Conservation (phyloP, 148 eudicot species). For the Oxyria digyna region DNA sequence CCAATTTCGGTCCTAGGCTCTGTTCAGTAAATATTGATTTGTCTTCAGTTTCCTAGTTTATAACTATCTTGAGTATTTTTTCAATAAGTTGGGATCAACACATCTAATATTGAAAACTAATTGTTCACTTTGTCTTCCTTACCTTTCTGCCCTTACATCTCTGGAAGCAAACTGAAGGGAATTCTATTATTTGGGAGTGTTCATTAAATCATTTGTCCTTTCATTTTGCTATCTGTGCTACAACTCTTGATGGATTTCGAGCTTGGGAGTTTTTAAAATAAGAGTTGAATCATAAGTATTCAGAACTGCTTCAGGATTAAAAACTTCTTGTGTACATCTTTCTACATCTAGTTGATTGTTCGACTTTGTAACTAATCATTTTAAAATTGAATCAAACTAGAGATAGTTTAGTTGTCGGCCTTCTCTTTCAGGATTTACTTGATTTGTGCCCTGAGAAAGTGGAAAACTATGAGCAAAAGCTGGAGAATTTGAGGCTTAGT, state of each 20-base stretch:
- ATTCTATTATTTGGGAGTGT: not conserved
- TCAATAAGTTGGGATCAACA: too few relatives aligned
- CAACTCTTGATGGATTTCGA: not conserved
- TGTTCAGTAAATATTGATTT: too few relatives aligned
- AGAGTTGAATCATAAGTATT: not conserved
- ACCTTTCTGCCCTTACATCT: too few relatives aligned
- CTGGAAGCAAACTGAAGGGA: not conserved
- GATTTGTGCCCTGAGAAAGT: slow-evolving; percentile 87
- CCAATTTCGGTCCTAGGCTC: not conserved
- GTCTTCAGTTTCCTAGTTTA: too few relatives aligned
- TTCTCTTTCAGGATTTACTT: slow-evolving; percentile 51
- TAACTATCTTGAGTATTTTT: too few relatives aligned
- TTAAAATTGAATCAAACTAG: not conserved
- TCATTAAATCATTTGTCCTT: not conserved
- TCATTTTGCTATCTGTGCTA: not conserved
- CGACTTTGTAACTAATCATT: not conserved
- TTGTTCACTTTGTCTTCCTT: too few relatives aligned
- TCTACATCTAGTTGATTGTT: not conserved
- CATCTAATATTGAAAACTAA: too few relatives aligned
- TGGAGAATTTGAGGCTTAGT: slow-evolving; percentile 80
- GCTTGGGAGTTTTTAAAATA: not conserved
- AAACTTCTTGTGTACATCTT: not conserved
- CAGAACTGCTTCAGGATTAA: not conserved
- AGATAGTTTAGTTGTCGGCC: not conserved
- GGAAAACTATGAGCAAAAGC: slow-evolving; percentile 84